Evolutionary conservation across 176 grass and related monocot genomes (phyloP), one percentile per base, ranked within the genome.

Genomic region (Aegilops speltoides): DNA sequence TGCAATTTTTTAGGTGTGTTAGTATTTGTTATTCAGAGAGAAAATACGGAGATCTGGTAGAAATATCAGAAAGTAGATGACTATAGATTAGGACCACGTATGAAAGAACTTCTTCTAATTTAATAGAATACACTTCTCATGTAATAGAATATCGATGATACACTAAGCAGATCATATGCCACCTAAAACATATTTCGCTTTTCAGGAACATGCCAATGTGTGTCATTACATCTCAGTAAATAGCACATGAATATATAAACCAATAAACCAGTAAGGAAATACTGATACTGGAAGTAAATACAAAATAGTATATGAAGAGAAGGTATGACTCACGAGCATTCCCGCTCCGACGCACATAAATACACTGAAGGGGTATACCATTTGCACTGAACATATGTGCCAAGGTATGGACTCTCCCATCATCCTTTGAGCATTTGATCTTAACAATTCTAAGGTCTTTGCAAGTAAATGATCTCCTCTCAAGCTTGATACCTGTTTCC

Each of bases 351-450:
- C 22, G 83, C 3, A 85, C 73, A 28, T 57, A 85, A 57, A 78
- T 68, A 16, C 40, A 56, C 28, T 85, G 31, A 29, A 78, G 14
- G 14, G 83, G 10, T 22, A 85, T 3, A 17, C 73, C 83, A 78
- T 85, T 85, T 26, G 13, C 83, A 3, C 14, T 56, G 45, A 85
- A 85, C 62, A 85, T 13, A 4, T 78, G 9, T 50, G 62, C 83
- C 63, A 85, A 29, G 8, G 8, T 28, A 57, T 85, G 83, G 29
- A 85, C 62, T 76, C 43, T 78, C 0, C 0, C 3, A 22, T 79
- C 84, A 61, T 79, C n/a, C 65, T 79, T 69, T 5, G 10, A 86
- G 12, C 84, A 79, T 79, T 69, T 79, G 7, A 86, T 79, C 63
- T 71, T 86, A 34, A 79, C 76, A 24, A 86, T 61, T 59, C 8